Evolutionary conservation across 1,284 basidiomycete species (phyloP).

Genomic region (Cystobasidiaceae sp.): DNA sequence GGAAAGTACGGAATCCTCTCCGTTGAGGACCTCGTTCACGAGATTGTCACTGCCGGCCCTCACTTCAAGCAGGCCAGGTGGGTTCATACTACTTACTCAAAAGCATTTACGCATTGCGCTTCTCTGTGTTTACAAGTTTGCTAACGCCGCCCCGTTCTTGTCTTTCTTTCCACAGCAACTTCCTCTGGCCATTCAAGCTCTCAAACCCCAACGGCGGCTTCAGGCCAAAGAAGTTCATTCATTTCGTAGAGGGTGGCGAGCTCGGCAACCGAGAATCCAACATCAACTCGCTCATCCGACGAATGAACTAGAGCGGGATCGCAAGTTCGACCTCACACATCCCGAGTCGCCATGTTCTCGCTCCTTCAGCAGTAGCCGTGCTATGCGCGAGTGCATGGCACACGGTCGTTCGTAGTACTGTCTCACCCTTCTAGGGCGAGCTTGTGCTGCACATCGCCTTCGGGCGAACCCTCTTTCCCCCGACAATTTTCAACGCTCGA

Average conservation of each 20-base stretch:
- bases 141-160: neutral
- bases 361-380: neutral
- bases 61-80: conserved; percentile 89
- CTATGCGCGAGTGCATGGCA: no score
- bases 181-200: conserved; percentile 99
- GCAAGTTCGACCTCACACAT: no score
- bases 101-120: neutral
- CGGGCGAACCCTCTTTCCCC: no score
- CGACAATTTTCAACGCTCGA: no score
- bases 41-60: conserved; percentile 90
- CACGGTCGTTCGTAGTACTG: no score
- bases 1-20: conserved; percentile 96
- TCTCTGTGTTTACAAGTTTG: neutral
- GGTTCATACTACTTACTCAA: neutral
- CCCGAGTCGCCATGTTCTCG: no score
- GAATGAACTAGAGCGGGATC: conserved; percentile 75
- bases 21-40: conserved; percentile 96
- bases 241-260: conserved; percentile 47
- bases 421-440: no score
- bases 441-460: no score
- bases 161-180: conserved; percentile 54
- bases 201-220: conserved; percentile 98
- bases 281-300: conserved; percentile 95
- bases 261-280: conserved; percentile 84
- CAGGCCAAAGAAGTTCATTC: conserved; percentile 92